Evolutionary conservation across 768 basidiomycete genomes (phyloP).

Genomic region (Boletus edulis): DNA sequence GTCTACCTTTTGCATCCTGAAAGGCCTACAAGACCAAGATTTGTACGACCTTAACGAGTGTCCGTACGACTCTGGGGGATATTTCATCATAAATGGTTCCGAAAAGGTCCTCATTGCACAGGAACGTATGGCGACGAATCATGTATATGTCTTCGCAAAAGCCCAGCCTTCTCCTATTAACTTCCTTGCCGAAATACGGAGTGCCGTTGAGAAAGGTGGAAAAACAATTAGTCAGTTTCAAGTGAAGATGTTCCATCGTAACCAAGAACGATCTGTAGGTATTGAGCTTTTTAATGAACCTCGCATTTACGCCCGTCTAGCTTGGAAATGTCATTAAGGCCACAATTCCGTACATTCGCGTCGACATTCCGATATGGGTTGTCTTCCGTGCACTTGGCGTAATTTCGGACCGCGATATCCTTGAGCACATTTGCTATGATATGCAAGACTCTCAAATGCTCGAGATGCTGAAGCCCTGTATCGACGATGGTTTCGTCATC

Average conservation of each 20-base stretch:
- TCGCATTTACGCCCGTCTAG: conserved; percentile 36
- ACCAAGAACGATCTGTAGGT: conserved; percentile 83
- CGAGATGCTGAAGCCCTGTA: conserved; percentile 97
- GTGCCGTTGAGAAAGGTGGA: conserved; percentile 96
- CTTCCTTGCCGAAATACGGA: conserved; percentile 95
- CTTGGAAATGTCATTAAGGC: conserved; percentile 93
- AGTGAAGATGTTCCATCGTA: conserved; percentile 93
- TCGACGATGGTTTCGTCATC: conserved; percentile 97
- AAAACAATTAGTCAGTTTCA: conserved; percentile 98
- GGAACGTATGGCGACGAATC: conserved; percentile 99
- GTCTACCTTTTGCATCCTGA: conserved; percentile 91
- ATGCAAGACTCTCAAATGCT: conserved; percentile 94
- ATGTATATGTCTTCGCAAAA: conserved; percentile 99
- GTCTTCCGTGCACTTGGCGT: conserved; percentile 98
- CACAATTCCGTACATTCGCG: conserved; percentile 96
- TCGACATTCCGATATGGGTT: conserved; percentile 98
- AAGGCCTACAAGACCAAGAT: conserved; percentile 73
- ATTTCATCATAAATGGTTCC: conserved; percentile 99
- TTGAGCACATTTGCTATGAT: conserved; percentile 98
- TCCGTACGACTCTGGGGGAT: conserved; percentile 97
- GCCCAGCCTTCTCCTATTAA: conserved; percentile 94
- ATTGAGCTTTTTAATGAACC: neutral
- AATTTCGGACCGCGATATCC: conserved; percentile 95
- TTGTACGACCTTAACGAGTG: conserved; percentile 95
- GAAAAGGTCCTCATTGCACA: conserved; percentile 99